A percentile compares a stretch with the other conserved stretches of the same genome.
phyloP scores from a whole-genome alignment of 2,329 filamentous ascomycete species.

The Trichoderma polysporum region DNA sequence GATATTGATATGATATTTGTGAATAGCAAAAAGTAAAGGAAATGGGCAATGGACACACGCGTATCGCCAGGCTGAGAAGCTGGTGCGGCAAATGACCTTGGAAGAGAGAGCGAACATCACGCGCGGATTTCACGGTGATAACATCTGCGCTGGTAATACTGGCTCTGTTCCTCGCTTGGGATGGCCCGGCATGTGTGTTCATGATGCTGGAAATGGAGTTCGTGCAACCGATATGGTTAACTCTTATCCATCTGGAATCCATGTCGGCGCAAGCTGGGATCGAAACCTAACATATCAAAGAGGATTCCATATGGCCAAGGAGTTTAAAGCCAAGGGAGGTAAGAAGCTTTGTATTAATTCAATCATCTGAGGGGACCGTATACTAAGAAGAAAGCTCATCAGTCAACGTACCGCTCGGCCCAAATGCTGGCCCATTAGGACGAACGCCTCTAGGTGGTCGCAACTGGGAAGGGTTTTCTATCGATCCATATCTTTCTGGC shows the following conservation, averaged over 20 bases:
- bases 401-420: slow-evolving; percentile 69
- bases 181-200: slow-evolving; percentile 50
- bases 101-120: slow-evolving; percentile 61
- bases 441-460: slow-evolving; percentile 69
- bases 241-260: slow-evolving; percentile 48
- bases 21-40: slow-evolving; percentile 34
- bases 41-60: slow-evolving; percentile 53
- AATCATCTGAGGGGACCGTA: fast-evolving
- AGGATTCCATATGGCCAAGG: slow-evolving; percentile 53
- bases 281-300: slow-evolving; percentile 51
- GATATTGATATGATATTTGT: background rate
- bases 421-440: slow-evolving; percentile 68
- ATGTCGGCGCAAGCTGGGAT: slow-evolving; percentile 55
- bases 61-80: slow-evolving; percentile 54
- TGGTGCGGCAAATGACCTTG: slow-evolving; percentile 63
- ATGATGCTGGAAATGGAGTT: slow-evolving; percentile 51
- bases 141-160: slow-evolving; percentile 49
- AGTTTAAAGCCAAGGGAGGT: slow-evolving; percentile 57
- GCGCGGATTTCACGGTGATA: slow-evolving; percentile 53
- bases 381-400: background rate
- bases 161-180: slow-evolving; percentile 45
- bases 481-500: slow-evolving; percentile 70
- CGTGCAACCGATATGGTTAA: slow-evolving; percentile 49
- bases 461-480: slow-evolving; percentile 74
- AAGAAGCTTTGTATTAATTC: slow-evolving; percentile 37